phyloP scores from a whole-genome alignment of 2,329 filamentous ascomycete species.

The Microdochium bolleyi region DNA sequence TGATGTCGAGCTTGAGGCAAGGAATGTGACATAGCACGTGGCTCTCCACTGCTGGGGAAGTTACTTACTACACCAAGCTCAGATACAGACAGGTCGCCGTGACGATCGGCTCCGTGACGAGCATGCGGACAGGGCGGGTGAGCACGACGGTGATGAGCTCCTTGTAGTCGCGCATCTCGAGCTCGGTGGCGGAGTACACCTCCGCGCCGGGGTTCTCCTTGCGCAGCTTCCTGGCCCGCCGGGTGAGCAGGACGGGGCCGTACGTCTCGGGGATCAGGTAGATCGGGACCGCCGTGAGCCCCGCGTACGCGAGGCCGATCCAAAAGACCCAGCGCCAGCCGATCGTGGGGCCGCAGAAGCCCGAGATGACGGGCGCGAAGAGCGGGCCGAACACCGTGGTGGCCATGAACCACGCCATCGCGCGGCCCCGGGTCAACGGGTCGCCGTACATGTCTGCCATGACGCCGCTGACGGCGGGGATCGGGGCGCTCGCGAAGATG shows the following conservation, averaged over 20 bases:
- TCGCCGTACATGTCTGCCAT: constrained; percentile 59
- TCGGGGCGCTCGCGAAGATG: constrained; percentile 47
- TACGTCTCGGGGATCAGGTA: constrained; percentile 60
- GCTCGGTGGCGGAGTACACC: constrained; percentile 53
- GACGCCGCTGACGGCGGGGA: constrained; percentile 55
- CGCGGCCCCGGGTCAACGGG: constrained; percentile 45
- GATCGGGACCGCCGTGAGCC: constrained; percentile 48
- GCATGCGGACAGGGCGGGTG: constrained; percentile 65
- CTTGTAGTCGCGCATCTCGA: constrained; percentile 47
- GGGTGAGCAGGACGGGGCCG: constrained; percentile 47
- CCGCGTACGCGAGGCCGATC: constrained; percentile 62
- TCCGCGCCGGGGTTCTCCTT: constrained; percentile 41
- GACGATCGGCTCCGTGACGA: constrained; percentile 65
- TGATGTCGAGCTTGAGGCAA: too few species aligned
- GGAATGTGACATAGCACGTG: too few species aligned
- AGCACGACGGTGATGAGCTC: constrained; percentile 63
- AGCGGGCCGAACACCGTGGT: constrained; percentile 59
- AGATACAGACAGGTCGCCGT: constrained; percentile 62
- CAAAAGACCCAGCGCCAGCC: constrained; percentile 67
- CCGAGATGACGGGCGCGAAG: constrained; percentile 57
- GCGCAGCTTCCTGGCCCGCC: constrained; percentile 48
- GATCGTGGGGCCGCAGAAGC: constrained; percentile 48
- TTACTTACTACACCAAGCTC: constrained; percentile 13
- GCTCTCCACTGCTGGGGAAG: background rate
- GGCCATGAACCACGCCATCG: constrained; percentile 59